phyloP scores from a whole-genome alignment of 371 early-diverging fungal genomes.

The Caulochytrium protostelioides region DNA sequence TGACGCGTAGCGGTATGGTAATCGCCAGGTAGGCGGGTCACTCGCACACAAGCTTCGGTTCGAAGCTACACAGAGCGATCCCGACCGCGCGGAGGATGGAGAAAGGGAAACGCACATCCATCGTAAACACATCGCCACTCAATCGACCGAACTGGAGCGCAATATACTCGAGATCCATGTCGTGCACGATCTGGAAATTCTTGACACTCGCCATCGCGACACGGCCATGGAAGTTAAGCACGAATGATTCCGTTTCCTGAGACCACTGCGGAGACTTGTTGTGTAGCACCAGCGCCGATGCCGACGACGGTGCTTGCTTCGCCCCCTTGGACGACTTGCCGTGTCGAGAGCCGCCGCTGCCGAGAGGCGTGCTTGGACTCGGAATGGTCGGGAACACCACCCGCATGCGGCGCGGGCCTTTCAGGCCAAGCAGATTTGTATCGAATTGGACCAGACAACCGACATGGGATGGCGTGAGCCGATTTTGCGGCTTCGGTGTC shows the following conservation, averaged over 20 bases:
- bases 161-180: conserved; percentile 1
- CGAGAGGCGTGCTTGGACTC: too few species aligned
- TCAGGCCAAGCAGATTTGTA: too few species aligned
- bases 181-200: conserved; percentile 3
- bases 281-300: neutral
- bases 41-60: conserved; percentile 2
- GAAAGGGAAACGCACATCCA: conserved; percentile 2
- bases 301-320: too few species aligned
- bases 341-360: too few species aligned
- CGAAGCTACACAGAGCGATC: conserved; percentile 2
- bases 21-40: too few species aligned
- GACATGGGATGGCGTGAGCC: too few species aligned
- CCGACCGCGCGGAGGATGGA: conserved; percentile 1
- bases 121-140: neutral
- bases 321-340: too few species aligned
- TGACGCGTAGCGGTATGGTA: too few species aligned
- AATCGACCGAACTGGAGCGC: conserved; percentile 1
- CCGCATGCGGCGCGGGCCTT: too few species aligned
- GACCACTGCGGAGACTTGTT: conserved; percentile 4
- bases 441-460: too few species aligned
- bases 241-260: conserved; percentile 1
- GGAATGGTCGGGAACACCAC: too few species aligned
- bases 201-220: conserved; percentile 1
- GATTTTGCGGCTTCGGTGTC: too few species aligned
- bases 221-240: conserved; percentile 1